A percentile compares a stretch with the other conserved stretches of the same genome.
phyloP scores from a whole-genome alignment of 2,329 filamentous ascomycete genomes.

The Penicillium sp. region DNA sequence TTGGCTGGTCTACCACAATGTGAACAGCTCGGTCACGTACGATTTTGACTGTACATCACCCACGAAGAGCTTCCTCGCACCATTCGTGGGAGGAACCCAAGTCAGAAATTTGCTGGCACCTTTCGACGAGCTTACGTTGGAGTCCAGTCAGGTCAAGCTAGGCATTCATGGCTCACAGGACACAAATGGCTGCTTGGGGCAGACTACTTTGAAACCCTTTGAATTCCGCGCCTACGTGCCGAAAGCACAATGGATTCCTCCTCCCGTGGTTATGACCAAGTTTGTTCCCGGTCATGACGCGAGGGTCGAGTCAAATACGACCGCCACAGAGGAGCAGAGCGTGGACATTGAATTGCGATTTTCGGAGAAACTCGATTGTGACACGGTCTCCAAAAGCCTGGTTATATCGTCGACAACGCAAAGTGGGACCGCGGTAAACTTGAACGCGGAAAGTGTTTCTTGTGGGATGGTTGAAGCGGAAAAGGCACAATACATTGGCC shows the following conservation, averaged over 20 bases:
- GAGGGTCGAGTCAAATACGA: slow-evolving; percentile 39
- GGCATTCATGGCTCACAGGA: slow-evolving; percentile 50
- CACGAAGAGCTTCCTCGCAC: slow-evolving; percentile 55
- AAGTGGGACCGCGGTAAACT: slow-evolving; percentile 42
- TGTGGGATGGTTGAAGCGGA: slow-evolving; percentile 45
- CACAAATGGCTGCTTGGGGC: slow-evolving; percentile 58
- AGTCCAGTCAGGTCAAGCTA: slow-evolving; percentile 47
- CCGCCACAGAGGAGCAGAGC: slow-evolving; percentile 36
- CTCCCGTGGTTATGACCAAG: slow-evolving; percentile 58
- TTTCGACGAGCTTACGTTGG: slow-evolving; percentile 57
- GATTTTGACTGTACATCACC: slow-evolving; percentile 57
- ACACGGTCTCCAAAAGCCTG: slow-evolving; percentile 53
- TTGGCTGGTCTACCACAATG: slow-evolving; percentile 49
- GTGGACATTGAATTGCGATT: slow-evolving; percentile 57
- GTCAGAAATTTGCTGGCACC: slow-evolving; percentile 68
- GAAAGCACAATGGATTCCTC: slow-evolving; percentile 50
- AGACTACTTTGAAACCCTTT: slow-evolving; percentile 56
- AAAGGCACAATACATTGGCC: slow-evolving; percentile 48
- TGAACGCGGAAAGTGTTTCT: slow-evolving; percentile 48
- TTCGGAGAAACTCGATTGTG: slow-evolving; percentile 62
- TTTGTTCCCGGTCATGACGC: slow-evolving; percentile 66
- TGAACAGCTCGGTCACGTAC: slow-evolving; percentile 54
- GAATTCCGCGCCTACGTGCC: slow-evolving; percentile 65
- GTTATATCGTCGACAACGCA: slow-evolving; percentile 57
- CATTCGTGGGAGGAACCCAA: slow-evolving; percentile 55